A percentile compares a stretch with the other conserved stretches of the same genome.
Conservation (phyloP, 2,329 filamentous ascomycete genomes). For the Xylaria sp. region DNA sequence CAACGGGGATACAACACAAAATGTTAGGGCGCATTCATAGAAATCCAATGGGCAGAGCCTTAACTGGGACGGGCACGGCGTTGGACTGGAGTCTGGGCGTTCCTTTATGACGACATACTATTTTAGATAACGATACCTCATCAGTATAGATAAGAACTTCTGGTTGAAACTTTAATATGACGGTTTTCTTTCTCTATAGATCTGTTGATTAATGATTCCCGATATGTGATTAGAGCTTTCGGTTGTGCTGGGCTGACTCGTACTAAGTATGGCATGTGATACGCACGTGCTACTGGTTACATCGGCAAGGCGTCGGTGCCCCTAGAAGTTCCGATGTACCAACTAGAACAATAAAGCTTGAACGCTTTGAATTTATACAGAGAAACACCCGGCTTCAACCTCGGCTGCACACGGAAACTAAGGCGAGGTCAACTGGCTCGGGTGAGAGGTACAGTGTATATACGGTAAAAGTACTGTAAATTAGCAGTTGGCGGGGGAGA, state of each 20-base stretch:
- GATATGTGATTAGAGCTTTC: neutral
- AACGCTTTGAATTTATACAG: neutral
- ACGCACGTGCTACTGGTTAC: neutral
- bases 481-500: neutral
- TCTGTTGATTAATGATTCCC: neutral
- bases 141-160: neutral
- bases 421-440: neutral
- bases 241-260: conserved; percentile 1
- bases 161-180: neutral
- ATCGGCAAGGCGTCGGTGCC: neutral
- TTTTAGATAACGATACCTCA: neutral
- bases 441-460: neutral
- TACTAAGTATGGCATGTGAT: conserved; percentile 15
- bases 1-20: conserved; percentile 19
- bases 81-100: conserved; percentile 15
- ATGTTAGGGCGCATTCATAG: conserved; percentile 19
- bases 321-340: conserved; percentile 2
- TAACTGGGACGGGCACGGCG: conserved; percentile 8
- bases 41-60: conserved; percentile 4
- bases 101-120: conserved; percentile 3
- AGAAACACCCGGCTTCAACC: conserved; percentile 9
- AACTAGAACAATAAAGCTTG: neutral
- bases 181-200: neutral
- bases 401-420: conserved; percentile 14
- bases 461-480: neutral